Evolutionary conservation across 2,329 filamentous ascomycete genomes (phyloP).

Genomic region (Pezicula neosporulosa): DNA sequence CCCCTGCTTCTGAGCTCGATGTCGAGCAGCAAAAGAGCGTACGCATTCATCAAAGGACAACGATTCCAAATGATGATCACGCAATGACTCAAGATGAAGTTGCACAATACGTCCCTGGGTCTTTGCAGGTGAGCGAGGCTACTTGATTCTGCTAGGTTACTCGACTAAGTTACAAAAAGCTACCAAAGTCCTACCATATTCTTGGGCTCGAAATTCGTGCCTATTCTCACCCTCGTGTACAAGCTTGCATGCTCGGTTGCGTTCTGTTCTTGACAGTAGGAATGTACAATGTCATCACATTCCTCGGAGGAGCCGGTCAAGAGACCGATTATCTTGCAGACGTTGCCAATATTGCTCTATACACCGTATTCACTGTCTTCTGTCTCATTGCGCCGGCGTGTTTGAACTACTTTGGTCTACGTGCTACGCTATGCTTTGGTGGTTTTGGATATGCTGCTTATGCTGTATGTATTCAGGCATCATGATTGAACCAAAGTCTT

Average conservation of each 20-base stretch:
- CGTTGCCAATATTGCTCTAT: constrained; percentile 51
- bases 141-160: no score
- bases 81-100: no score
- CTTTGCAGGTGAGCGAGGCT: no score
- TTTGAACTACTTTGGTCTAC: constrained; percentile 70
- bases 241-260: not conserved
- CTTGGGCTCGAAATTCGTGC: not conserved
- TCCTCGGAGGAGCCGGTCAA: constrained; percentile 59
- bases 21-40: no score
- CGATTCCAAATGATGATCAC: no score
- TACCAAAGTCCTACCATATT: not conserved
- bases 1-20: no score
- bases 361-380: constrained; percentile 48
- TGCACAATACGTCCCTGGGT: no score
- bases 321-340: constrained; percentile 34
- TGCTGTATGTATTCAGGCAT: constrained; percentile 63
- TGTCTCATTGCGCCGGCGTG: constrained; percentile 71
- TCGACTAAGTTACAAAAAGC: no score
- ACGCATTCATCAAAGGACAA: no score
- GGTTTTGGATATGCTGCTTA: constrained; percentile 75
- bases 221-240: not conserved
- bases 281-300: constrained; percentile 64
- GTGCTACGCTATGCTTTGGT: constrained; percentile 63
- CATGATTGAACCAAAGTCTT: no score
- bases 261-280: not conserved